These are phyloP conservation scores for Clarkia xantiana DNA, from an alignment of 345 rosid species.

Conservation along the genomic window DNA sequence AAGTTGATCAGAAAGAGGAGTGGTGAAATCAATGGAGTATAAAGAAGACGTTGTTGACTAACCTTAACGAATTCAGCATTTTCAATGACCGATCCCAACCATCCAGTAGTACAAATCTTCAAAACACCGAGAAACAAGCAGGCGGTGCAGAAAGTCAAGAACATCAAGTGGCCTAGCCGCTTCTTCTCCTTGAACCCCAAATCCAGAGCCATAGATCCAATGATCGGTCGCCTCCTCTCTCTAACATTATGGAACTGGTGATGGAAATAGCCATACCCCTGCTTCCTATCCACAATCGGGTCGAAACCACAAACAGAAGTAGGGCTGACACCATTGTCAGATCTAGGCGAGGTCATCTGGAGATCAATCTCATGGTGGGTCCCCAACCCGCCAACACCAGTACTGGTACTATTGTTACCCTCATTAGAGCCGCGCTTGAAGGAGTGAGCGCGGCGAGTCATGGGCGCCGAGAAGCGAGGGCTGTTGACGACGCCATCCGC, in stretches of 20 bases:
- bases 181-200: constrained; percentile 58
- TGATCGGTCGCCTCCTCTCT: constrained; percentile 39
- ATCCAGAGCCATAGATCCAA: constrained; percentile 45
- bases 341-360: constrained; percentile 56
- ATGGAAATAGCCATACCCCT: constrained; percentile 4
- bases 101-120: constrained; percentile 76
- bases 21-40: background rate
- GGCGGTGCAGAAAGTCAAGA: constrained; percentile 57
- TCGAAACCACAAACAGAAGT: constrained; percentile 23
- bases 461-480: constrained; percentile 76
- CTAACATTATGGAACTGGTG: constrained; percentile 22
- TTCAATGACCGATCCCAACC: constrained; percentile 84
- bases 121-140: constrained; percentile 81
- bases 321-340: constrained; percentile 29
- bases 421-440: constrained; percentile 49
- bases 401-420: constrained; percentile 4
- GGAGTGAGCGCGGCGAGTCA: constrained; percentile 83
- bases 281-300: constrained; percentile 21
- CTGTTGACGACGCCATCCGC: constrained; percentile 72
- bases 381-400: constrained; percentile 7
- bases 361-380: constrained; percentile 71
- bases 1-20: background rate
- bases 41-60: background rate
- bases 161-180: constrained; percentile 82
- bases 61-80: constrained; percentile 42